Conservation (phyloP, 306 rosid genomes). For the Cicer arietinum region DNA sequence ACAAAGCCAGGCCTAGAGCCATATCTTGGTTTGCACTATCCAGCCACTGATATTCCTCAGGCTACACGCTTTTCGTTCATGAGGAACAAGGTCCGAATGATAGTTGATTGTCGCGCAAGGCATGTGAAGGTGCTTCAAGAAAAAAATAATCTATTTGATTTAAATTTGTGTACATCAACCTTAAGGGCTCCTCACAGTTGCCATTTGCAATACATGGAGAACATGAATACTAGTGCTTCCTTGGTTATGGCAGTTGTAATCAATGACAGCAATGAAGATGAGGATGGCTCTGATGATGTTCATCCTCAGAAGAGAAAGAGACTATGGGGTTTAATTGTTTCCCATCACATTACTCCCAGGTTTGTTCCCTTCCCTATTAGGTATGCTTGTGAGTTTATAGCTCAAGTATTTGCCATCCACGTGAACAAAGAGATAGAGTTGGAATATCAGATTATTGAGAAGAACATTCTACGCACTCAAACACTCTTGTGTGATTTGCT, state of each 20-base stretch:
- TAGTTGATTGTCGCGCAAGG: constrained; percentile 89
- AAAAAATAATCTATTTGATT: constrained; percentile 69
- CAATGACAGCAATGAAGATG: constrained; percentile 88
- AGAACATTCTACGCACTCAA: constrained; percentile 88
- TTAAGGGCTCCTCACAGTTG: constrained; percentile 95
- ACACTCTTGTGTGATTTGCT: constrained; percentile 93
- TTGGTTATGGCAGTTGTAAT: constrained; percentile 92
- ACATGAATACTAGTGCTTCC: constrained; percentile 91
- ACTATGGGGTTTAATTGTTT: constrained; percentile 96
- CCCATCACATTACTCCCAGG: constrained; percentile 89
- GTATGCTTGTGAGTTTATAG: constrained; percentile 95
- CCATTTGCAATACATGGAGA: constrained; percentile 81
- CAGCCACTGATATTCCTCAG: constrained; percentile 96
- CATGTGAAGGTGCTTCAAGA: constrained; percentile 83
- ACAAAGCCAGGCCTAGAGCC: constrained; percentile 85
- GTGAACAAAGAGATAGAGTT: constrained; percentile 89
- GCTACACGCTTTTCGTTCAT: constrained; percentile 85
- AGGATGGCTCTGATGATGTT: constrained; percentile 58
- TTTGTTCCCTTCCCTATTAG: constrained; percentile 96
- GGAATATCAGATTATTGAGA: constrained; percentile 82
- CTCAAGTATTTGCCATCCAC: constrained; percentile 96
- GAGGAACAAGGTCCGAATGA: constrained; percentile 94
- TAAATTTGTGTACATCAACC: constrained; percentile 89
- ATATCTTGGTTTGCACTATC: constrained; percentile 92
- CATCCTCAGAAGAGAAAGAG: constrained; percentile 82